These are phyloP conservation scores for Silene vulgaris DNA, from an alignment of 179 eudicot genomes.

Conservation along the genomic window DNA sequence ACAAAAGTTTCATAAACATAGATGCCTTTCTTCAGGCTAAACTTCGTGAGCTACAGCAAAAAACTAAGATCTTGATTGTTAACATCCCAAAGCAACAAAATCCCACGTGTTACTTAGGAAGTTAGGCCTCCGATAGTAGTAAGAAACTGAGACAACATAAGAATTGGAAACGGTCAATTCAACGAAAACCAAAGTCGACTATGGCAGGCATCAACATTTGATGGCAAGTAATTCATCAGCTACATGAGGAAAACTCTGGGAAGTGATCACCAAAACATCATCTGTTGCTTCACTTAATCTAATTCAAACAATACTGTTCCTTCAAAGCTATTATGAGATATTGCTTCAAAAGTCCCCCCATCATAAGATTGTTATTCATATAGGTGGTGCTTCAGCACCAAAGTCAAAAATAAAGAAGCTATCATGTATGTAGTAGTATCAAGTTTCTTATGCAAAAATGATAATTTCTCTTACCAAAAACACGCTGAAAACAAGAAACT, in stretches of 20 bases:
- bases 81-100: not conserved
- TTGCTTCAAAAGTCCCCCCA: too few relatives aligned
- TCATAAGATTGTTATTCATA: too few relatives aligned
- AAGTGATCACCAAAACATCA: not conserved
- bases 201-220: not conserved
- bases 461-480: not conserved
- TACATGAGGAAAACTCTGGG: not conserved
- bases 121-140: not conserved
- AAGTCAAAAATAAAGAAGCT: not conserved
- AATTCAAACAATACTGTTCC: not conserved
- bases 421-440: not conserved
- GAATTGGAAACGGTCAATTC: not conserved
- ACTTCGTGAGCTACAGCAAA: not conserved
- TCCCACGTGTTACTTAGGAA: not conserved
- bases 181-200: not conserved
- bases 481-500: not conserved
- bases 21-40: not conserved
- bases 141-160: not conserved
- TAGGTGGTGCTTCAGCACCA: not conserved
- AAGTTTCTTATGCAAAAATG: not conserved
- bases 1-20: not conserved
- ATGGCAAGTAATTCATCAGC: conserved; percentile 5
- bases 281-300: not conserved
- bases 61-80: not conserved
- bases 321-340: not conserved